Evolutionary conservation across 441 rosid species (phyloP).

Genomic region (Gossypium trilobum): DNA sequence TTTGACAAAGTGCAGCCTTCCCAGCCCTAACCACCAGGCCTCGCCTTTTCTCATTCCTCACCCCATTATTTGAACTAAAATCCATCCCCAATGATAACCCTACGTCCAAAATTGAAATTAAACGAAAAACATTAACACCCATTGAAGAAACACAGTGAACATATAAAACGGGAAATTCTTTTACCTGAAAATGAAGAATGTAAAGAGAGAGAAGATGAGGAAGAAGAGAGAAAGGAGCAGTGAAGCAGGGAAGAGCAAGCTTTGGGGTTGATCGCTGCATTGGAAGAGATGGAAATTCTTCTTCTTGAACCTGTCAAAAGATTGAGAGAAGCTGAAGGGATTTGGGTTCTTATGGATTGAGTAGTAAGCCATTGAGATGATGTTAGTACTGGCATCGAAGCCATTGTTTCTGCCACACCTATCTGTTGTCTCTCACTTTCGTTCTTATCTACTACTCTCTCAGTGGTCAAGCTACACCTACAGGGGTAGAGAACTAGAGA

Average conservation of each 20-base stretch:
- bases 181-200: slow-evolving; percentile 50
- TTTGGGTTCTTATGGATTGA: slow-evolving; percentile 9
- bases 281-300: slow-evolving; percentile 20
- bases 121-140: neutral
- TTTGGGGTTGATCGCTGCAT: slow-evolving; percentile 20
- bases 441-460: neutral
- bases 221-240: slow-evolving; percentile 46
- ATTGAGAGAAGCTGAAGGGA: slow-evolving; percentile 46
- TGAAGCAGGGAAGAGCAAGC: slow-evolving; percentile 44
- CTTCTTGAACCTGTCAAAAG: slow-evolving; percentile 29
- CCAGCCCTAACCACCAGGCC: slow-evolving; percentile 88
- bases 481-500: neutral
- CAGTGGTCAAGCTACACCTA: neutral
- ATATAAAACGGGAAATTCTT: neutral
- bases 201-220: slow-evolving; percentile 27
- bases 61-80: slow-evolving; percentile 29
- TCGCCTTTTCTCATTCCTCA: slow-evolving; percentile 29
- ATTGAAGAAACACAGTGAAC: neutral
- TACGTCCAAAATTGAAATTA: slow-evolving; percentile 10
- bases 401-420: slow-evolving; percentile 24
- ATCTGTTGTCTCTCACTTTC: neutral
- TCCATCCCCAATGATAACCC: slow-evolving; percentile 59
- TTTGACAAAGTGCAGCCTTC: slow-evolving; percentile 69
- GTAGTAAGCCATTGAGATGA: slow-evolving; percentile 25
- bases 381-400: slow-evolving; percentile 30